Evolutionary conservation across 768 basidiomycete genomes (phyloP).

Genomic region (Amylocystis lapponica): DNA sequence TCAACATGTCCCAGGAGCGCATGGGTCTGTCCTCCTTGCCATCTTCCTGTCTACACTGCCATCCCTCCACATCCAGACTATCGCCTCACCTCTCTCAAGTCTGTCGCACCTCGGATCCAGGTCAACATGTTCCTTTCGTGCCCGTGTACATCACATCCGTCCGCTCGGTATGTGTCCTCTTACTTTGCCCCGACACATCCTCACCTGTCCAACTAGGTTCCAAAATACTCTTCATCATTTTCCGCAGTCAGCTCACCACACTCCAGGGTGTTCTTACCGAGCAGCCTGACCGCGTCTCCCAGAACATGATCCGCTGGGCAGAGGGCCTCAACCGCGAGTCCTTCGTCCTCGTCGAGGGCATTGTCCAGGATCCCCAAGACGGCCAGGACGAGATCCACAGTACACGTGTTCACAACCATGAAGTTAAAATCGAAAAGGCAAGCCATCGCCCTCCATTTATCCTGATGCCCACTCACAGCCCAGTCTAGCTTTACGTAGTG

Average conservation of each 20-base stretch:
- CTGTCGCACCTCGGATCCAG: constrained; percentile 52
- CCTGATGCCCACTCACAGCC: background rate
- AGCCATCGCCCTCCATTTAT: constrained; percentile 16
- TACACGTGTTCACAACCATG: constrained; percentile 80
- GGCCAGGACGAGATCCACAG: constrained; percentile 65
- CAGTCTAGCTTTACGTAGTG: constrained; percentile 18
- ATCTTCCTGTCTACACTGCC: background rate
- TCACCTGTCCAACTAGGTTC: constrained; percentile 39
- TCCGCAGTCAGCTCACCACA: constrained; percentile 79
- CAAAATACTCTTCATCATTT: constrained; percentile 90
- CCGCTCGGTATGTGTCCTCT: constrained; percentile 42
- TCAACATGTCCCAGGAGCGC: constrained; percentile 84
- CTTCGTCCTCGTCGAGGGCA: constrained; percentile 85
- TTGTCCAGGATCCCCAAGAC: constrained; percentile 70
- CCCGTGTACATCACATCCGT: constrained; percentile 85
- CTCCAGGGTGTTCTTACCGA: constrained; percentile 81
- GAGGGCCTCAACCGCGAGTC: constrained; percentile 73
- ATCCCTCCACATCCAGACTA: background rate
- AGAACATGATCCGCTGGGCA: constrained; percentile 97
- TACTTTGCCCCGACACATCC: background rate
- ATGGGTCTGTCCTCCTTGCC: background rate
- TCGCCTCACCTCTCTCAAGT: constrained; percentile 4
- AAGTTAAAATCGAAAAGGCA: constrained; percentile 80
- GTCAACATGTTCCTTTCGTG: constrained; percentile 73
- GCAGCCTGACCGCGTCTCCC: constrained; percentile 69